phyloP scores from a whole-genome alignment of 805 yeast species.

The Candida corydali region DNA sequence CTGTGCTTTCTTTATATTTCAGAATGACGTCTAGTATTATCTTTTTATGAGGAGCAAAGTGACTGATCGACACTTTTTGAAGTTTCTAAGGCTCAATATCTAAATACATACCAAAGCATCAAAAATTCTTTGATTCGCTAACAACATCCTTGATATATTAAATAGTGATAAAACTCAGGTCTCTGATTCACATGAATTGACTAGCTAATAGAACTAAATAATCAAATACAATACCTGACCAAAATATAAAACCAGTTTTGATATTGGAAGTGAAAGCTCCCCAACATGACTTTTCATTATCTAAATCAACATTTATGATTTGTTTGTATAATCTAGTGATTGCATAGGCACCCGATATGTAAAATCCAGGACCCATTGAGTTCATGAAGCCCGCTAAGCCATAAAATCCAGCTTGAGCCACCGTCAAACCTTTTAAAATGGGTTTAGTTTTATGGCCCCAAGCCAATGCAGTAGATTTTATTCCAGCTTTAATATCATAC shows the following conservation, averaged over 20 bases:
- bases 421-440: slow-evolving; percentile 59
- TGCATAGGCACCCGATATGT: slow-evolving; percentile 61
- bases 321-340: slow-evolving; percentile 63
- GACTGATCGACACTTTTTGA: no score
- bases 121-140: no score
- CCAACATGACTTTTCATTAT: slow-evolving; percentile 82
- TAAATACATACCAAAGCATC: no score
- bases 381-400: slow-evolving; percentile 67
- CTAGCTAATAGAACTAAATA: slow-evolving; percentile 52
- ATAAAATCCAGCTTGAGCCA: slow-evolving; percentile 62
- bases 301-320: slow-evolving; percentile 72
- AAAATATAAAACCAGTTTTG: slow-evolving; percentile 65
- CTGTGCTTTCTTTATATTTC: no score
- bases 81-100: no score
- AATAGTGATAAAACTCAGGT: no score
- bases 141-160: no score
- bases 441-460: slow-evolving; percentile 84
- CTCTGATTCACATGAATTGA: slow-evolving; percentile 18
- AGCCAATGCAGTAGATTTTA: slow-evolving; percentile 90
- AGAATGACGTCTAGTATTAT: no score
- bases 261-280: slow-evolving; percentile 72
- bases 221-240: slow-evolving; percentile 64
- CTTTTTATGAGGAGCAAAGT: no score
- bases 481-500: slow-evolving; percentile 86
- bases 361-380: slow-evolving; percentile 85